Evolutionary conservation across 2,329 filamentous ascomycete genomes (phyloP).

Genomic region (Fusarium burgessii): DNA sequence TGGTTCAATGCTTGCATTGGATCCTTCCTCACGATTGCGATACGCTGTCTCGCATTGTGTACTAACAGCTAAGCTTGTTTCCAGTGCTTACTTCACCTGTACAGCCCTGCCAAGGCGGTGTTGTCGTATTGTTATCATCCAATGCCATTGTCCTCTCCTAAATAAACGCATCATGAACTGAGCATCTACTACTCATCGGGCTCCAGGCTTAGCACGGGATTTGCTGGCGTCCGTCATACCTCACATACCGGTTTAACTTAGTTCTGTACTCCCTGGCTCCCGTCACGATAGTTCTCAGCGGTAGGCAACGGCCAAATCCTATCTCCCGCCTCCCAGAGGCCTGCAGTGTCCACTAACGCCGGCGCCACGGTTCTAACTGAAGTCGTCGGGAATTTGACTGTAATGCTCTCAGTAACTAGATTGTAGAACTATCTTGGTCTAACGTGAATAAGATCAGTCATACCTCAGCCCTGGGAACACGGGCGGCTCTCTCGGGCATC

Average conservation of each 20-base stretch:
- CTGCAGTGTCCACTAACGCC: slow-evolving; percentile 17
- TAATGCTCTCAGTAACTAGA: slow-evolving; percentile 4
- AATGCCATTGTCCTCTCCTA: neutral
- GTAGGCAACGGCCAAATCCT: slow-evolving; percentile 30
- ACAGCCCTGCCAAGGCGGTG: slow-evolving; percentile 10
- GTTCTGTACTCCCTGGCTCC: slow-evolving; percentile 1
- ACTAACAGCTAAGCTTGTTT: slow-evolving; percentile 3
- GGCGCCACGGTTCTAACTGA: slow-evolving; percentile 24
- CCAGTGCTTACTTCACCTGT: slow-evolving; percentile 1
- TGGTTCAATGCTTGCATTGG: slow-evolving; percentile 11
- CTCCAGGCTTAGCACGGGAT: neutral
- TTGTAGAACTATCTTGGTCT: neutral
- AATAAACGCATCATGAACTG: neutral
- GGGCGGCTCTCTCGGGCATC: slow-evolving; percentile 31
- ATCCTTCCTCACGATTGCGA: slow-evolving; percentile 2
- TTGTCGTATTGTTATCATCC: neutral
- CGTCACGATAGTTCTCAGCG: slow-evolving; percentile 12
- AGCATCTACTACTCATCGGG: neutral
- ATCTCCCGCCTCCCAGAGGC: slow-evolving; percentile 11
- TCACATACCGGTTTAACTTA: slow-evolving; percentile 2
- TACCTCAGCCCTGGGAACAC: slow-evolving; percentile 37
- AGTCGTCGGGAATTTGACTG: neutral
- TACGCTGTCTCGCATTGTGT: slow-evolving; percentile 23
- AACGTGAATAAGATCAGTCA: slow-evolving; percentile 6
- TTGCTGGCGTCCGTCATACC: neutral